Evolutionary conservation across 768 basidiomycete species (phyloP).

Genomic region (Rhizopogon vesiculosus): DNA sequence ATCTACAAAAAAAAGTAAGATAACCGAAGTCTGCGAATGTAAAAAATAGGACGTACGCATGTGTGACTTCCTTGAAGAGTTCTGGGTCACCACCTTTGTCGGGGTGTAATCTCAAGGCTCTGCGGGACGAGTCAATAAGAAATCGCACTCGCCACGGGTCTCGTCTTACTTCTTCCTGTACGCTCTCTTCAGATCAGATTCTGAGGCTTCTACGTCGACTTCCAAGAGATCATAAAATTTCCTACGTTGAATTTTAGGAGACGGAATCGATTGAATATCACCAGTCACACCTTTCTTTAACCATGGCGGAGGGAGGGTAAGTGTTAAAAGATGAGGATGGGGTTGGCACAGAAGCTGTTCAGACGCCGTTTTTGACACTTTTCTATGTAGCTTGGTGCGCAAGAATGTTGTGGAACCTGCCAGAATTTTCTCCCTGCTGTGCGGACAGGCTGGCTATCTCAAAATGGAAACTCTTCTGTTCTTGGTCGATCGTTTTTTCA

Average conservation of each 20-base stretch:
- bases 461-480: not conserved
- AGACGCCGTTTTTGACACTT: constrained; percentile 16
- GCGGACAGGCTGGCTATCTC: not conserved
- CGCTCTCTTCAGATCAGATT: constrained; percentile 88
- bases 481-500: not conserved
- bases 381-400: constrained; percentile 14
- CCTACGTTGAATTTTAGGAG: constrained; percentile 32
- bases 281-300: constrained; percentile 59
- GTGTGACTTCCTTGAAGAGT: constrained; percentile 94
- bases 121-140: constrained; percentile 24
- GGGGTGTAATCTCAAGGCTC: constrained; percentile 81
- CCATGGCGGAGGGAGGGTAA: constrained; percentile 39
- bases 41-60: constrained; percentile 62
- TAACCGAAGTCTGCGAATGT: constrained; percentile 5
- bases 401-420: constrained; percentile 31
- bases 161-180: constrained; percentile 81
- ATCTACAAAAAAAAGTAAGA: constrained; percentile 40
- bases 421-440: constrained; percentile 24
- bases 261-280: constrained; percentile 5
- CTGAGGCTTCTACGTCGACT: constrained; percentile 71
- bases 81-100: constrained; percentile 97
- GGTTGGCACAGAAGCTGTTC: constrained; percentile 10
- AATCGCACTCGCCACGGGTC: not conserved
- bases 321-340: constrained; percentile 4
- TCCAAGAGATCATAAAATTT: constrained; percentile 94